Base-by-base conservation (phyloP, 2,329 filamentous ascomycete species). In the Cercospora nicotianae region DNA sequence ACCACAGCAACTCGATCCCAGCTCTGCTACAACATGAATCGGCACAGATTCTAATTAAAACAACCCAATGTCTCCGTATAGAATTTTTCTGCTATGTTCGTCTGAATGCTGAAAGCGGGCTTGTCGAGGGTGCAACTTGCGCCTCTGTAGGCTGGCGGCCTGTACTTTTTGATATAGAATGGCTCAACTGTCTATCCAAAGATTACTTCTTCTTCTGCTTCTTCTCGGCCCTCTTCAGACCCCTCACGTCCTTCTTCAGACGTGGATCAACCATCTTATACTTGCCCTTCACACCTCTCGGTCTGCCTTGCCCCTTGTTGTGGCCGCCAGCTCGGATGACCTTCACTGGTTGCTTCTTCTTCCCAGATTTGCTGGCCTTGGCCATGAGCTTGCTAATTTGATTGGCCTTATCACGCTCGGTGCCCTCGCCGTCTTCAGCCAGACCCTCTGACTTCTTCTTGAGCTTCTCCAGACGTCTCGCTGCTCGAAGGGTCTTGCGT, bases 181-280 rank as follows among this genome's bases (percentile, higher is more conserved):
- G 12, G 13, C 48, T 55, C 12, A 12, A 51, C 48, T 55, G 48
- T 55, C 23, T 55, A n/a, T 28, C 23, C 7, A 9, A 28, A n/a
- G 23, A 55, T 55, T 67, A 71, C 57, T 70, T 70, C 64, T 69
- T 73, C 64, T 70, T 69, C 28, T 69, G 61, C 83, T 89, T 91
- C 84, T 96, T 93, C 78, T 87, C 85, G 71, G 87, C 77, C 76
- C 94, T 87, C 88, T 97, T 97, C 80, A 94, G 86, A 2, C 91
- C 93, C 78, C 93, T 85, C 64, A 95, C 86, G 84, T 98, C 95
- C 89, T 97, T 98, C 88, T 97, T 97, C 89, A 97, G 88, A 74
- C 95, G 87, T 13, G 92, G 84, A 82, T 98, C 94, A 64, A 99
- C 94, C 85, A 99, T 96, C 85, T 96, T 96, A 80, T 99, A 99